phyloP scores from a whole-genome alignment of 2,329 filamentous ascomycete species.

The Hypoxylon sp. region DNA sequence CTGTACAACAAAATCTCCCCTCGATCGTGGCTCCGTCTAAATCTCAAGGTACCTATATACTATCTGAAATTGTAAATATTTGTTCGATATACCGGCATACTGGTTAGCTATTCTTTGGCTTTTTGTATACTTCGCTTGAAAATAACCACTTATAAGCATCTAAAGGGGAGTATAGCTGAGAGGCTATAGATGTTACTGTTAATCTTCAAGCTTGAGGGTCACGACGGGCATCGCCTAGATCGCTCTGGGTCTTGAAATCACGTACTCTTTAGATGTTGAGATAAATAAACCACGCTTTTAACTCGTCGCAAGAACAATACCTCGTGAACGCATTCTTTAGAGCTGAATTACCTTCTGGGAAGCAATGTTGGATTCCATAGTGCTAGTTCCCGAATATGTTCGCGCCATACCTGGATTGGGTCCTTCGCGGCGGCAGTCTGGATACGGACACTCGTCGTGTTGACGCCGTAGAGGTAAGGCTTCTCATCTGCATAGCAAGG shows the following conservation, averaged over 20 bases:
- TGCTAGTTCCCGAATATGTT: slow-evolving; percentile 45
- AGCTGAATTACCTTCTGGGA: slow-evolving; percentile 12
- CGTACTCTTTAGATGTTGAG: not conserved
- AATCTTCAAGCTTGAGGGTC: not conserved
- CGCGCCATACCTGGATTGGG: slow-evolving; percentile 44
- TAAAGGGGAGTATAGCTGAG: not conserved
- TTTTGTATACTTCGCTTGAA: not conserved
- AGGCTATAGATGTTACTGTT: not conserved
- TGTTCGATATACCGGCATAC: not conserved
- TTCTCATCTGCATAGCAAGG: slow-evolving; percentile 63
- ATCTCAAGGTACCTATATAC: not conserved
- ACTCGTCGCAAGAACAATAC: not conserved
- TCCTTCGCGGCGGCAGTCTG: slow-evolving; percentile 18
- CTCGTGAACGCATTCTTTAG: not conserved
- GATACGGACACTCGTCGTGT: slow-evolving; percentile 21
- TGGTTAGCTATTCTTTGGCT: not conserved
- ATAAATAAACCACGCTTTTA: not conserved
- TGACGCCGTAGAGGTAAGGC: slow-evolving; percentile 60
- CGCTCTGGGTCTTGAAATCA: not conserved
- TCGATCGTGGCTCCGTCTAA: not conserved
- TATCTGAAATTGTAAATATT: not conserved
- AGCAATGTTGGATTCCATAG: slow-evolving; percentile 35
- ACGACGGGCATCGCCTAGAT: not conserved
- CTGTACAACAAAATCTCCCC: slow-evolving; percentile 8
- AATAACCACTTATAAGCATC: not conserved